These are phyloP conservation scores for Penicillium samsonianum DNA, from an alignment of 495 filamentous ascomycete species.

Conservation along the genomic window DNA sequence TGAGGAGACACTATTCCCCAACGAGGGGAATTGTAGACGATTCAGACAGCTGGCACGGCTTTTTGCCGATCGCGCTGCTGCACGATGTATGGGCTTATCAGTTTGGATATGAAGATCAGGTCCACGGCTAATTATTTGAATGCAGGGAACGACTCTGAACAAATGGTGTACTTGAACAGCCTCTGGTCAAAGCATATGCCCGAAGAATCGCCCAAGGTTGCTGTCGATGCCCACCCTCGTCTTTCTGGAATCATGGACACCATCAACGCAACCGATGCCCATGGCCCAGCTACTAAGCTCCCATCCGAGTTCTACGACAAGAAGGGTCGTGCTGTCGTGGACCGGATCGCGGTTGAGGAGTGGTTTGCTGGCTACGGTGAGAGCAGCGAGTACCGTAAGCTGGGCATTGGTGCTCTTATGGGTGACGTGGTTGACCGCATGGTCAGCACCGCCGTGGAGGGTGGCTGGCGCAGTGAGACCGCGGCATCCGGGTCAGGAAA, in stretches of 20 bases:
- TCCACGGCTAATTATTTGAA: constrained; percentile 7
- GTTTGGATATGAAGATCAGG: neutral
- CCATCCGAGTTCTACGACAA: constrained; percentile 86
- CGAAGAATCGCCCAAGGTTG: constrained; percentile 60
- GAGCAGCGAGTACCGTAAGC: constrained; percentile 75
- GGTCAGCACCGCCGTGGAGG: constrained; percentile 69
- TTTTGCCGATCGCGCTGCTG: constrained; percentile 79
- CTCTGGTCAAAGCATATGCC: constrained; percentile 85
- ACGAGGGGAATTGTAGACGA: constrained; percentile 80
- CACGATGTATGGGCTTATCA: constrained; percentile 56
- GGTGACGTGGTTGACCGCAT: constrained; percentile 86
- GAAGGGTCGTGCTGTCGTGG: constrained; percentile 67
- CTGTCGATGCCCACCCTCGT: constrained; percentile 80
- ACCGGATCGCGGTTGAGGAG: constrained; percentile 82
- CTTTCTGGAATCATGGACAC: constrained; percentile 93
- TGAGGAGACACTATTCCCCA: constrained; percentile 92
- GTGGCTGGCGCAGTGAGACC: constrained; percentile 55
- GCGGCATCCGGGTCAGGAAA: constrained; percentile 50
- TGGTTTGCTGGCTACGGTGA: constrained; percentile 90
- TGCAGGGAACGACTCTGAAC: constrained; percentile 69
- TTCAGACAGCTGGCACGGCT: constrained; percentile 77
- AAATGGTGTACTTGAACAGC: constrained; percentile 83
- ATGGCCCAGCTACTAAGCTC: constrained; percentile 75
- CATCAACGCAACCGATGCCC: constrained; percentile 82
- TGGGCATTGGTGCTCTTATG: constrained; percentile 82